Conservation (phyloP, 305 asterid genomes). For the Fraxinus latifolia region DNA sequence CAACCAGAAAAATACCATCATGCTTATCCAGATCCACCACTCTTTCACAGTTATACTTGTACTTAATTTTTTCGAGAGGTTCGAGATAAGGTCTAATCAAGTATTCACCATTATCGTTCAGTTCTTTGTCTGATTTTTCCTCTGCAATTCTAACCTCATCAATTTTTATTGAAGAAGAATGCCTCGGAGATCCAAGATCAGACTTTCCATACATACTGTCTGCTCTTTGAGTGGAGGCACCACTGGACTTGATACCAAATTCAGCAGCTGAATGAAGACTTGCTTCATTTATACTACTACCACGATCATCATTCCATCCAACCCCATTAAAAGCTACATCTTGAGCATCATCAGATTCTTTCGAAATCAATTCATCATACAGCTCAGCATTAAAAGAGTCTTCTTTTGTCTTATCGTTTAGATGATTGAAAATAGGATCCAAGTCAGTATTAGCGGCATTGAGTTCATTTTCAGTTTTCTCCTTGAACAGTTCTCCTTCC, state of each 20-base stretch:
- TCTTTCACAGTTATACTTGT: slow-evolving; percentile 95
- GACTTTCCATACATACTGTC: slow-evolving; percentile 73
- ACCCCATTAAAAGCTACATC: slow-evolving; percentile 68
- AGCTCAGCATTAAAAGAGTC: slow-evolving; percentile 58
- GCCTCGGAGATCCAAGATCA: slow-evolving; percentile 72
- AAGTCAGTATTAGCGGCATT: slow-evolving; percentile 53
- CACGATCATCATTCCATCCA: slow-evolving; percentile 87
- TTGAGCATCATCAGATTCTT: slow-evolving; percentile 65
- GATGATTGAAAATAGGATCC: slow-evolving; percentile 56
- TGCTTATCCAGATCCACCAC: slow-evolving; percentile 98
- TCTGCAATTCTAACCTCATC: slow-evolving; percentile 65
- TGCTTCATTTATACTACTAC: slow-evolving; percentile 82
- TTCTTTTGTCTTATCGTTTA: slow-evolving; percentile 55
- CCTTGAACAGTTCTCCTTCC: slow-evolving; percentile 63
- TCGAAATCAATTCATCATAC: slow-evolving; percentile 64
- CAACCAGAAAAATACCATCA: slow-evolving; percentile 93
- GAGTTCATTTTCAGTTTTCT: slow-evolving; percentile 55
- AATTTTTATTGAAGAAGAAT: slow-evolving; percentile 53
- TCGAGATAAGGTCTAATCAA: slow-evolving; percentile 91
- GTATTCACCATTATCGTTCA: slow-evolving; percentile 91
- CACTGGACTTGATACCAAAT: slow-evolving; percentile 71
- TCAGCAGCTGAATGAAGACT: slow-evolving; percentile 91
- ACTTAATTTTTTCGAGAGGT: slow-evolving; percentile 81
- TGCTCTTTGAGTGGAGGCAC: slow-evolving; percentile 59
- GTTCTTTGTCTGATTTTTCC: slow-evolving; percentile 78